Percentiles rank a stretch among this genome's conserved stretches.
Evolutionary conservation across 805 yeast species (phyloP).

Genomic region (Sugiyamaella americana): DNA sequence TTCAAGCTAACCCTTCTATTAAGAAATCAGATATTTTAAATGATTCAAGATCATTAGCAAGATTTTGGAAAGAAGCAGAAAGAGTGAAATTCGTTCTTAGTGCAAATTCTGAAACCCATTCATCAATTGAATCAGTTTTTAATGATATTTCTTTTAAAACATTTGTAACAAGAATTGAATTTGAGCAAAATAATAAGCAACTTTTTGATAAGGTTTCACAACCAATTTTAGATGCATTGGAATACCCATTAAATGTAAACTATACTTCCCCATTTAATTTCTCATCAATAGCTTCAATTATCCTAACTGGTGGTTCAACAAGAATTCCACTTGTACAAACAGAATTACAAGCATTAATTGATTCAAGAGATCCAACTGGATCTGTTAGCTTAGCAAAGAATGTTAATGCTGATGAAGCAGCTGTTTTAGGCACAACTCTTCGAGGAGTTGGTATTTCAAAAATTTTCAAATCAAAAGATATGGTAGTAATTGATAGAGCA

Average conservation of each 20-base stretch:
- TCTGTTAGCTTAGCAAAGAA: conserved; percentile 53
- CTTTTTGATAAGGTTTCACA: conserved; percentile 40
- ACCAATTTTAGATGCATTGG: conserved; percentile 53
- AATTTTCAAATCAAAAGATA: conserved; percentile 56
- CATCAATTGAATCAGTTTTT: conserved; percentile 67
- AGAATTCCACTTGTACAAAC: conserved; percentile 84
- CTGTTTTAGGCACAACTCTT: conserved; percentile 82
- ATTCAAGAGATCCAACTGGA: conserved; percentile 49
- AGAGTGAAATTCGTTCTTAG: conserved; percentile 81
- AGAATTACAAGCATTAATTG: conserved; percentile 35
- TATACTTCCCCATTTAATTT: conserved; percentile 25
- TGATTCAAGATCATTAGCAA: conserved; percentile 55
- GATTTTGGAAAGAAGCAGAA: conserved; percentile 78
- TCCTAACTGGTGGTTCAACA: conserved; percentile 85
- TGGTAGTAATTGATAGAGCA: conserved; percentile 53
- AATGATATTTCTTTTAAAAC: conserved; percentile 71
- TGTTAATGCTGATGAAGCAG: conserved; percentile 94
- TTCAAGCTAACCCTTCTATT: conserved; percentile 34
- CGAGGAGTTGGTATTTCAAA: conserved; percentile 73
- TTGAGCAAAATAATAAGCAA: conserved; percentile 52
- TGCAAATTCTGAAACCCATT: conserved; percentile 76
- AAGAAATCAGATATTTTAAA: conserved; percentile 36
- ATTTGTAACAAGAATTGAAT: conserved; percentile 67
- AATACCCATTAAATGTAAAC: conserved; percentile 22
- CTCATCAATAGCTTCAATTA: conserved; percentile 49